Base-by-base conservation (phyloP, 2,329 filamentous ascomycete species). In the Proliferodiscus dingleyae region DNA sequence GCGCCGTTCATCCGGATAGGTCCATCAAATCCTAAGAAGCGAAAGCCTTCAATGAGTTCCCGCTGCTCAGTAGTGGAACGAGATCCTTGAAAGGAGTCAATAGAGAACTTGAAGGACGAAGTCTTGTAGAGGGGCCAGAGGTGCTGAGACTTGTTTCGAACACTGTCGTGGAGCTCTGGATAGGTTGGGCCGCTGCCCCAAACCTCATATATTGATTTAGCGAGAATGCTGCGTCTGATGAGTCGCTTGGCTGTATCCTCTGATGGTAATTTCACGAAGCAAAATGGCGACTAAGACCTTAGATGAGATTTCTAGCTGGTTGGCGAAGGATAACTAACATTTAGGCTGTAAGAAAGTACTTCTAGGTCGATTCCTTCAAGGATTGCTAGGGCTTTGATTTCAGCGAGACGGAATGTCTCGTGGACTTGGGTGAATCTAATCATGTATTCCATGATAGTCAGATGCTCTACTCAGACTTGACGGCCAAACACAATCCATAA, bases 381-480 rank as follows among this genome's bases (percentile, higher is more conserved):
- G 8, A 80, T 70, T 3, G 89, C 89, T 16, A 98, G 72, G 19
- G 93, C 83, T 60, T 91, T 72, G 11, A 95, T 77, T 66, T 98
- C 93, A 3, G 90, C 80, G 45, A 81, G 73, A 30, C 91, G 85
- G 64, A 98, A 98, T n/a, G 80, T 85, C 70, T 96, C 89, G 65
- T 97, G 90, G 47, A 78, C 74, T 67, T 97, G 93, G 36, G 84
- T 85, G 64, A 97, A 89, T 58, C 91, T 87, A 53, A 98, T 82
- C 49, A 98, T 76, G 62, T 87, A 97, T 51, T 94, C 80, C 80
- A 83, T 81, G 26, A 33, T 56, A 32, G 50, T 15, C 18, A 15
- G 6, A 40, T 18, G 28, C 16, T 26, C 18, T 15, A 29, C 24
- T 18, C 10, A 26, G n/a, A 16, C 9, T 43, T 29, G n/a, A 13